These are phyloP conservation scores for Hymenoscyphus albidus DNA, from an alignment of 2,329 filamentous ascomycete species.

Conservation along the genomic window DNA sequence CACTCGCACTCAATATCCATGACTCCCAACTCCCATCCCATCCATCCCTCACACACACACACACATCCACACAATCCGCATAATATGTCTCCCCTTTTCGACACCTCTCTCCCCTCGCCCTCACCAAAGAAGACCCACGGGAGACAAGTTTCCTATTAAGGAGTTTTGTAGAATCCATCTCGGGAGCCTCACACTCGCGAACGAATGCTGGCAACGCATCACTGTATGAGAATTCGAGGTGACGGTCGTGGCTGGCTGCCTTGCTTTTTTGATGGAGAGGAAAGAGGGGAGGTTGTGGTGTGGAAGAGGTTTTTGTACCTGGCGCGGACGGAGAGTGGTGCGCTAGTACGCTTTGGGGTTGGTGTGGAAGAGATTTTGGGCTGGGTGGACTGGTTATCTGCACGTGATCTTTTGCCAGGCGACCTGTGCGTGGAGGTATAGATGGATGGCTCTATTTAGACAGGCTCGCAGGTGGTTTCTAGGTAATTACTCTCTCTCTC, in stretches of 20 bases:
- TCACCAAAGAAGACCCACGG: constrained; percentile 68
- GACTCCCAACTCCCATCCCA: not conserved
- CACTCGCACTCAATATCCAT: not conserved
- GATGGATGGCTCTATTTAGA: too few species aligned
- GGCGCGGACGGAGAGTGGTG: not conserved
- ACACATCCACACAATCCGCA: not conserved
- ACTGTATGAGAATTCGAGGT: constrained; percentile 53
- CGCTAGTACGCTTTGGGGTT: constrained; percentile 6
- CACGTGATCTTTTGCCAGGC: not conserved
- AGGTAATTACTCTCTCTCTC: too few species aligned
- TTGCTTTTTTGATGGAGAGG: constrained; percentile 57
- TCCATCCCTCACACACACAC: not conserved
- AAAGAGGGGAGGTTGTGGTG: constrained; percentile 34
- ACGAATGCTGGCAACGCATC: constrained; percentile 64
- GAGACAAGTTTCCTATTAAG: constrained; percentile 67
- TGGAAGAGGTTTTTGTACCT: constrained; percentile 13
- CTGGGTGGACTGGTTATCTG: not conserved
- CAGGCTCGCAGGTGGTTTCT: too few species aligned
- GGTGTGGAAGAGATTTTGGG: not conserved
- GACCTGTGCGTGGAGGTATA: too few species aligned
- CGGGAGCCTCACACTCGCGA: constrained; percentile 55
- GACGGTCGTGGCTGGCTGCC: constrained; percentile 68
- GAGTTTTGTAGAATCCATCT: constrained; percentile 48
- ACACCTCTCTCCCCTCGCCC: constrained; percentile 68
- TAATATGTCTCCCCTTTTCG: constrained; percentile 65